Evolutionary conservation across 345 rosid genomes (phyloP).

Genomic region (Lagerstroemia speciosa): DNA sequence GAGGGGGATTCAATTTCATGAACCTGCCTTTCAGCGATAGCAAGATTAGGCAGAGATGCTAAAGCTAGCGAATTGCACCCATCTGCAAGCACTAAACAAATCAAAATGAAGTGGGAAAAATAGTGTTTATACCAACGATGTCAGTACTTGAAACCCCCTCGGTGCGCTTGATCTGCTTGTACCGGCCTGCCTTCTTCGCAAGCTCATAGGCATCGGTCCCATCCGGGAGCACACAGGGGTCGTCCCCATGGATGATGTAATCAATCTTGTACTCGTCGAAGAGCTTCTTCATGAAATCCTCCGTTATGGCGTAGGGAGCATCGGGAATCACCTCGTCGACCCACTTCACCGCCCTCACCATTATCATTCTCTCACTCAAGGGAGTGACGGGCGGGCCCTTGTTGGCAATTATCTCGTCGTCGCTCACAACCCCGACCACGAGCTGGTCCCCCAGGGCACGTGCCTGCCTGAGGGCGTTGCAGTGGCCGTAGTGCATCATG

Average conservation of each 20-base stretch:
- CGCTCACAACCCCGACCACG: slow-evolving; percentile 80
- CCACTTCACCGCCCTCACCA: slow-evolving; percentile 75
- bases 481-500: slow-evolving; percentile 84
- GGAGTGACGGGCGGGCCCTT: slow-evolving; percentile 79
- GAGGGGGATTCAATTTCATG: neutral
- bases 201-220: slow-evolving; percentile 70
- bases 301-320: slow-evolving; percentile 69
- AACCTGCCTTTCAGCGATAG: neutral
- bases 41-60: neutral
- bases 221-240: slow-evolving; percentile 74
- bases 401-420: slow-evolving; percentile 55
- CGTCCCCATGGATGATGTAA: slow-evolving; percentile 70
- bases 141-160: slow-evolving; percentile 84
- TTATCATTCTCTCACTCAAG: slow-evolving; percentile 54
- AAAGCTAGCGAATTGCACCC: neutral
- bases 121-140: slow-evolving; percentile 42
- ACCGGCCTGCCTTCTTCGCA: slow-evolving; percentile 73
- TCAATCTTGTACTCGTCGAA: slow-evolving; percentile 60
- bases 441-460: slow-evolving; percentile 56
- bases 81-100: neutral
- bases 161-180: slow-evolving; percentile 73
- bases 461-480: slow-evolving; percentile 78
- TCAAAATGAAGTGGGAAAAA: neutral
- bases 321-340: slow-evolving; percentile 66
- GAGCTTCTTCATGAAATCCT: slow-evolving; percentile 61